Evolutionary conservation across 2,329 filamentous ascomycete genomes (phyloP).

Genomic region (Rhynchosporium secalis): DNA sequence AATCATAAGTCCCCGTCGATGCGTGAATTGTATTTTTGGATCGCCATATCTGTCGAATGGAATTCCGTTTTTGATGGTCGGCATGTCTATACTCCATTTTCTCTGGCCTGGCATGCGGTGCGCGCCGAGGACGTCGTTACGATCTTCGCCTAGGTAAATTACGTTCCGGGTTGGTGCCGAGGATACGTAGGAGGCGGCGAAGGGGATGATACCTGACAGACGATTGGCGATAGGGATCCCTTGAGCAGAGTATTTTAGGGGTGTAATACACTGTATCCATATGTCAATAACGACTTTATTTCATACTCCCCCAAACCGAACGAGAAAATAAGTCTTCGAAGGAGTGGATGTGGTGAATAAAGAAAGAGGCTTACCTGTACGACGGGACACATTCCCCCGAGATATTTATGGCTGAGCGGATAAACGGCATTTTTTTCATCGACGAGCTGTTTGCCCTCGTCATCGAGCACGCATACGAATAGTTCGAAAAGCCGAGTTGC

Average conservation of each 20-base stretch:
- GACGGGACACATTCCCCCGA: conserved; percentile 27
- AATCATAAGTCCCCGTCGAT: conserved; percentile 20
- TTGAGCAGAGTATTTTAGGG: background rate
- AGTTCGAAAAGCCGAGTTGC: conserved; percentile 42
- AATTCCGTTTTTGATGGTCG: background rate
- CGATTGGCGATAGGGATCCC: conserved; percentile 31
- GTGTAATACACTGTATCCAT: too few species aligned
- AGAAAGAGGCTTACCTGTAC: background rate
- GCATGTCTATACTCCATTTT: conserved; percentile 26
- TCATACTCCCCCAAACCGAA: too few species aligned
- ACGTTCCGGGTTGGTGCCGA: conserved; percentile 42
- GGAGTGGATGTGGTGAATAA: background rate
- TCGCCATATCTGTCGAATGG: conserved; percentile 17
- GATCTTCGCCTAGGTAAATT: conserved; percentile 46
- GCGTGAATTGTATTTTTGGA: conserved; percentile 24
- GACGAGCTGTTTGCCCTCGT: conserved; percentile 33
- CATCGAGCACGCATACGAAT: conserved; percentile 38
- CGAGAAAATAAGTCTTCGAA: too few species aligned
- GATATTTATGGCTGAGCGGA: conserved; percentile 16
- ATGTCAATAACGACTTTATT: too few species aligned
- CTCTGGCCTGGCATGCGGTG: conserved; percentile 44
- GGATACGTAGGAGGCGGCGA: conserved; percentile 46
- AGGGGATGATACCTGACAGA: conserved; percentile 47
- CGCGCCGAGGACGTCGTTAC: conserved; percentile 47
- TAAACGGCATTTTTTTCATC: conserved; percentile 30